Evolutionary conservation across 1,139 yeast species (phyloP), one percentile per base, ranked within the genome.

Genomic region (Suhomyces guaymorum): DNA sequence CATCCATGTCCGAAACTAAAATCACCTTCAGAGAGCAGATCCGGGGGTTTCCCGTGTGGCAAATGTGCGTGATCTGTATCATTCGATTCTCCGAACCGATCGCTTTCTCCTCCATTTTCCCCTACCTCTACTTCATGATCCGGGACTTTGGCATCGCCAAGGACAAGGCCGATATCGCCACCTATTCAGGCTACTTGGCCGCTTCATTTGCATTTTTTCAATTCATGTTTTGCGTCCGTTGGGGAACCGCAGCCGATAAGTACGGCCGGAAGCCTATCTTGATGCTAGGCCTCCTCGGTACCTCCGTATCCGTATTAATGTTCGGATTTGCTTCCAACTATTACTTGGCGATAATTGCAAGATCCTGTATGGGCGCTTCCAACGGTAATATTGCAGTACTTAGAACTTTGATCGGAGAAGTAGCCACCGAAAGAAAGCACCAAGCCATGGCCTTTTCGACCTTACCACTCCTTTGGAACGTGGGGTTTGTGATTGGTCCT

Each of bases 111-210:
- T 63, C 69, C 10, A 46, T 65, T n/a, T 63, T 65, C 36, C 70
- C 71, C 5, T 64, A 63, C 38, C 53, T 65, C 4, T 65, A 61
- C 46, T 65, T 63, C 44, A 64, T 65, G 71, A 61, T 65, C 26
- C 43, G 67, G 30, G 71, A 65, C 40, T 65, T 65, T 39, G 49
- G 52, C 3, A 49, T 63, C 10, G 67, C 68, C 10, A 55, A 61
- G n/a, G 49, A 52, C 12, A 60, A 59, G 30, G 54, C 61, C 15
- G 64, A 62, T 26, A 65, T 64, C 24, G 57, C 69, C 24, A 61
- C 58, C 20, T 65, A 63, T 39, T 59, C 68, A 11, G 69, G 70
- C 2, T 64, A 63, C 35, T 49, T 65, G 46, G 65, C 69, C 4
- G 59, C 68, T 2, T 52, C 61, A 6, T 65, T 63, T 51, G 66